These are phyloP conservation scores for Sambucus nigra DNA, from an alignment of 129 eudicot species.

Conservation along the genomic window DNA sequence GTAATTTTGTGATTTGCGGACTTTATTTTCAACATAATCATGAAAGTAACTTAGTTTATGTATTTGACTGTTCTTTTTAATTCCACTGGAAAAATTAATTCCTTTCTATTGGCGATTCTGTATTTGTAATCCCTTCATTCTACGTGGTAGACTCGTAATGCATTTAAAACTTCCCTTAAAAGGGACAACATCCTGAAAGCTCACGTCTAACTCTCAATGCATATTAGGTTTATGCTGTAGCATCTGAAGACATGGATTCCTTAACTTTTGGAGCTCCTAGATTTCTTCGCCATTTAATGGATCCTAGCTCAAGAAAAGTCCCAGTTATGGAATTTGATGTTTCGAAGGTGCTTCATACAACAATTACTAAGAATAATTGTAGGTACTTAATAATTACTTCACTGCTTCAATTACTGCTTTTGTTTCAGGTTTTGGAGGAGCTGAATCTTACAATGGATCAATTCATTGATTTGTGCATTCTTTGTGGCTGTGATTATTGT, in stretches of 20 bases:
- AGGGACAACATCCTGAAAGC: not conserved
- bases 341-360: constrained; percentile 48
- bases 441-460: constrained; percentile 94
- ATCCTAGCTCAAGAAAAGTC: constrained; percentile 77
- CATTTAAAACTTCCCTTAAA: not conserved
- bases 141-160: not conserved
- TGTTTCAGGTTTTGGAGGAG: constrained; percentile 79
- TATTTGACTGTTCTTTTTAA: too few relatives aligned
- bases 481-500: constrained; percentile 96
- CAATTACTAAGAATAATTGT: not conserved
- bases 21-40: not conserved
- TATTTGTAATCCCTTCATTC: not conserved
- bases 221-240: constrained; percentile 86
- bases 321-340: constrained; percentile 99
- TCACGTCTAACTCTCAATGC: not conserved
- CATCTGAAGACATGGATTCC: constrained; percentile 99
- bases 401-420: constrained; percentile 6
- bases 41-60: not conserved
- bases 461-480: constrained; percentile 93
- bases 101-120: not conserved
- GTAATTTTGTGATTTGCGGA: not conserved
- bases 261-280: constrained; percentile 94
- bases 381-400: not conserved
- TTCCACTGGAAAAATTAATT: not conserved
- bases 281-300: constrained; percentile 98